Percentiles rank a stretch among this genome's conserved stretches.
Evolutionary conservation across 176 grass and related monocot genomes (phyloP).

Genomic region (Luzula sylvatica): DNA sequence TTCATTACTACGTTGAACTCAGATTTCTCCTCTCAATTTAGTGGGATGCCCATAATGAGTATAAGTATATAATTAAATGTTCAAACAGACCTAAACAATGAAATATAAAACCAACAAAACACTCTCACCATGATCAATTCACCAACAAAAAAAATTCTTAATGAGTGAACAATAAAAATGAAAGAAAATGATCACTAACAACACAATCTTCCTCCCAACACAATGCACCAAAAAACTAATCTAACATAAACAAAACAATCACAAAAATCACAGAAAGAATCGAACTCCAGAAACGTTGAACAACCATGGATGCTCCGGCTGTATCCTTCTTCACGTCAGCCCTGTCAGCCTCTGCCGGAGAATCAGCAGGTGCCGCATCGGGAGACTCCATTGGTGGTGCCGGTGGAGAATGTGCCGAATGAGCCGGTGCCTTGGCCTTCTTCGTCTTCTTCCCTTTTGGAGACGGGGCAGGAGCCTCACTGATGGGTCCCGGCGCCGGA

Average conservation of each 20-base stretch:
- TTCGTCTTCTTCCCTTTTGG: conserved; percentile 15
- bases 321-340: conserved; percentile 17
- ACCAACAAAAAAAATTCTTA: not conserved
- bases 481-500: conserved; percentile 13
- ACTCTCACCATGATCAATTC: not conserved
- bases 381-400: conserved; percentile 49
- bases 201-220: not conserved
- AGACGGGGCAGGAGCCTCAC: conserved; percentile 22
- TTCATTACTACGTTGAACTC: no score
- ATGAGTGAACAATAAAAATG: not conserved
- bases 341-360: conserved; percentile 30
- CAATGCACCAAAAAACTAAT: conserved; percentile 8
- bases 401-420: conserved; percentile 43
- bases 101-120: not conserved
- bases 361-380: conserved; percentile 37
- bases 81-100: not conserved
- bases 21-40: no score
- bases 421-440: conserved; percentile 36
- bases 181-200: not conserved
- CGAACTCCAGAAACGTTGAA: conserved; percentile 1
- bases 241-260: conserved; percentile 28
- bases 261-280: conserved; percentile 13
- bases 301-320: not conserved
- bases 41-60: no score
- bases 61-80: no score